phyloP scores from a whole-genome alignment of 2,329 filamentous ascomycete species.

The Microcyclospora pomicola region DNA sequence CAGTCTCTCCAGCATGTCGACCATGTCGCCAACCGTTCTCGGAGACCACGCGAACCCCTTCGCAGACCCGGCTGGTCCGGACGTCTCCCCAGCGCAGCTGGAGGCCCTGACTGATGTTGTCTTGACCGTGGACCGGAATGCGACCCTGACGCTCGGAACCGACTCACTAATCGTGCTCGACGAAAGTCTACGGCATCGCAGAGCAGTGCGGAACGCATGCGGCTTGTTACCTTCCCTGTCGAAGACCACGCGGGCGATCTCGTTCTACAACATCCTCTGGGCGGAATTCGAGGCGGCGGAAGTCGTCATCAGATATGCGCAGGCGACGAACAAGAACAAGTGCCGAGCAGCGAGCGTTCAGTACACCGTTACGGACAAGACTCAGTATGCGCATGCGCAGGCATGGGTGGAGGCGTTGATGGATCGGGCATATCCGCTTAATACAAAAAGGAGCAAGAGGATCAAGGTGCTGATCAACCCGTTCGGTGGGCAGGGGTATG shows the following conservation, averaged over 20 bases:
- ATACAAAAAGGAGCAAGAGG: slow-evolving; percentile 52
- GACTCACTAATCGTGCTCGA: slow-evolving; percentile 49
- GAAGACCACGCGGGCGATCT: slow-evolving; percentile 46
- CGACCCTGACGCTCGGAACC: slow-evolving; percentile 45
- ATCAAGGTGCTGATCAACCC: slow-evolving; percentile 87
- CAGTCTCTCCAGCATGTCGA: slow-evolving; percentile 1
- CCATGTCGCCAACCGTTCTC: background rate
- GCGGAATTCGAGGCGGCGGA: slow-evolving; percentile 48
- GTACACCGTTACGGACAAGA: slow-evolving; percentile 43
- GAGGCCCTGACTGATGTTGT: slow-evolving; percentile 6
- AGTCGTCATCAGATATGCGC: slow-evolving; percentile 61
- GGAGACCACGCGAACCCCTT: slow-evolving; percentile 14
- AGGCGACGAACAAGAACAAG: slow-evolving; percentile 38
- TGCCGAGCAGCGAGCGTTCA: slow-evolving; percentile 48
- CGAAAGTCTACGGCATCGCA: slow-evolving; percentile 36
- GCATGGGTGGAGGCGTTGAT: slow-evolving; percentile 54
- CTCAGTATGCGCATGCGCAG: slow-evolving; percentile 35
- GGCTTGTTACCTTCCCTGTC: slow-evolving; percentile 34
- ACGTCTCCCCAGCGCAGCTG: slow-evolving; percentile 4
- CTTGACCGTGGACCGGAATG: slow-evolving; percentile 39
- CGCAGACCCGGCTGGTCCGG: slow-evolving; percentile 17
- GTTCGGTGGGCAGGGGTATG: slow-evolving; percentile 69
- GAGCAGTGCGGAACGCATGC: slow-evolving; percentile 40
- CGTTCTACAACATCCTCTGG: slow-evolving; percentile 76
- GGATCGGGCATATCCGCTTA: slow-evolving; percentile 53